Conservation (phyloP, 2,329 filamentous ascomycete species). For the Apiospora aurea region DNA sequence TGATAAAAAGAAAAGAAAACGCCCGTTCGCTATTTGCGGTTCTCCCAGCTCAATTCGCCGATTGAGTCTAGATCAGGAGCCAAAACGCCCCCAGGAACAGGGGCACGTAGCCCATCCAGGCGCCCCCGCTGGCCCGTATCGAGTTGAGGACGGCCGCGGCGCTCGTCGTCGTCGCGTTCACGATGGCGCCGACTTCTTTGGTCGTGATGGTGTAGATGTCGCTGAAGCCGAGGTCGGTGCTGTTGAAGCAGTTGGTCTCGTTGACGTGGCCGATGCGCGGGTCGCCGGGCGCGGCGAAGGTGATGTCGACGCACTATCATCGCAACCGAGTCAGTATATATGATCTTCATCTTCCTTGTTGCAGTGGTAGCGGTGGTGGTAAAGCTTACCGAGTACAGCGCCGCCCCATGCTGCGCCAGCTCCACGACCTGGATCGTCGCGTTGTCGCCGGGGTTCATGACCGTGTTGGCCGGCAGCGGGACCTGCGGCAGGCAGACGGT, state of each 20-base stretch:
- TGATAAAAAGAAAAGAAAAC: neutral
- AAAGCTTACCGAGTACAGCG: slow-evolving; percentile 70
- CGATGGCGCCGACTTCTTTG: slow-evolving; percentile 47
- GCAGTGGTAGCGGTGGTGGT: neutral
- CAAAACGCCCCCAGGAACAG: slow-evolving; percentile 48
- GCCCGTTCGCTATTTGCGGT: no score
- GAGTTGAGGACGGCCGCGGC: slow-evolving; percentile 29
- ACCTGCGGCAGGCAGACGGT: slow-evolving; percentile 91
- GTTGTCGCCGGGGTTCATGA: slow-evolving; percentile 80
- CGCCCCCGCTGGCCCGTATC: slow-evolving; percentile 36
- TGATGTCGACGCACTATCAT: slow-evolving; percentile 92
- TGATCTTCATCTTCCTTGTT: neutral
- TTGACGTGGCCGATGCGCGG: slow-evolving; percentile 73
- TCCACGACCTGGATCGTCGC: slow-evolving; percentile 81
- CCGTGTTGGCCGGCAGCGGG: slow-evolving; percentile 76
- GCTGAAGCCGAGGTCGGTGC: slow-evolving; percentile 76
- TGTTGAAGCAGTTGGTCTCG: slow-evolving; percentile 88
- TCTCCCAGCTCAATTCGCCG: no score
- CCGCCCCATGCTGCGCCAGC: slow-evolving; percentile 73
- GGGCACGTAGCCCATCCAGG: slow-evolving; percentile 51
- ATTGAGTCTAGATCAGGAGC: slow-evolving; percentile 44
- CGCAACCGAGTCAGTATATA: slow-evolving; percentile 21
- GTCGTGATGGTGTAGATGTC: slow-evolving; percentile 75
- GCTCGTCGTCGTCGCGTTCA: slow-evolving; percentile 43
- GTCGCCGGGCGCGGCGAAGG: slow-evolving; percentile 82